Conservation (phyloP, 2,329 filamentous ascomycete species). For the Cladophialophora immunda region DNA sequence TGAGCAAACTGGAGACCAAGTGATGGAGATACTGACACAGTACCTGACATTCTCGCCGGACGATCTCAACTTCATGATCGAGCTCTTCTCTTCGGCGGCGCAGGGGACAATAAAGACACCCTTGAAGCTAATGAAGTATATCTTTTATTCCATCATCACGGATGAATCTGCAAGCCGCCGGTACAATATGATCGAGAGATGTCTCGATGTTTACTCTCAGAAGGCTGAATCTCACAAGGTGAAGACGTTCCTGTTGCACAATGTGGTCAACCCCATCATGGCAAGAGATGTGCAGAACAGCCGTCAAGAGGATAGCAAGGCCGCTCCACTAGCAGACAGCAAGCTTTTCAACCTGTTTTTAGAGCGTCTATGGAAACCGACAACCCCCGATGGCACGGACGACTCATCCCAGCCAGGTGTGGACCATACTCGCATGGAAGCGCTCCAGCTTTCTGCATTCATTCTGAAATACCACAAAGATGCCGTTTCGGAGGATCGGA, state of each 20-base stretch:
- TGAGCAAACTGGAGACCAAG: constrained; percentile 86
- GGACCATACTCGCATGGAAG: constrained; percentile 94
- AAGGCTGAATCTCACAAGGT: constrained; percentile 83
- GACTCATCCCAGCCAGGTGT: constrained; percentile 85
- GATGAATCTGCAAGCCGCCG: constrained; percentile 87
- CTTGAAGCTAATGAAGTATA: constrained; percentile 78
- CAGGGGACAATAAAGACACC: constrained; percentile 81
- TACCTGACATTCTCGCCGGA: constrained; percentile 78
- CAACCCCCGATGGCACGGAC: constrained; percentile 81
- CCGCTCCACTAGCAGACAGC: constrained; percentile 81
- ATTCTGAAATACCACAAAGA: constrained; percentile 93
- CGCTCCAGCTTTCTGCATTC: constrained; percentile 92
- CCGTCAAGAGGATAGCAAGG: constrained; percentile 68
- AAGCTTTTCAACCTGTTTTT: constrained; percentile 89
- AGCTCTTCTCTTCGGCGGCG: constrained; percentile 83
- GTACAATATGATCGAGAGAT: constrained; percentile 81
- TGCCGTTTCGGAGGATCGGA: constrained; percentile 87
- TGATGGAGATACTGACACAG: constrained; percentile 84
- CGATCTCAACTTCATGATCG: constrained; percentile 84
- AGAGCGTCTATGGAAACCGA: constrained; percentile 91
- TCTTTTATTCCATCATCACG: constrained; percentile 84
- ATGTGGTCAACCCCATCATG: constrained; percentile 94
- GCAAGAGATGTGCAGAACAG: constrained; percentile 94
- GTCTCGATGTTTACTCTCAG: constrained; percentile 84
- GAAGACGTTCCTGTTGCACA: constrained; percentile 90